Evolutionary conservation across 345 rosid species (phyloP).

Genomic region (Aquilaria yunnanensis): DNA sequence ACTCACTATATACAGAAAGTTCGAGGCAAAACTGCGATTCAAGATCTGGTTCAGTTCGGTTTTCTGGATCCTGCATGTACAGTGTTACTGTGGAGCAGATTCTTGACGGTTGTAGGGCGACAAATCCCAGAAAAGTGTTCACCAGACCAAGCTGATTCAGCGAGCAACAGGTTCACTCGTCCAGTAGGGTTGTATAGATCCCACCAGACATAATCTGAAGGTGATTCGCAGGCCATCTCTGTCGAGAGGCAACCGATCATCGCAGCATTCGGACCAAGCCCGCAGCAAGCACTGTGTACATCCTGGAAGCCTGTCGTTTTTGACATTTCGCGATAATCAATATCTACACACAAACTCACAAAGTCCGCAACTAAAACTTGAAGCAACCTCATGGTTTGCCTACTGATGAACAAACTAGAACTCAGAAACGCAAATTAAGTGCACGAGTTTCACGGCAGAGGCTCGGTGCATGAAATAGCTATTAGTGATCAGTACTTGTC

Average conservation of each 20-base stretch:
- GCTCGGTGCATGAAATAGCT: background rate
- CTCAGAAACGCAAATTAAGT: background rate
- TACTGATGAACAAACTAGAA: background rate
- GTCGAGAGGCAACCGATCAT: constrained; percentile 44
- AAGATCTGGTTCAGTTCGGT: background rate
- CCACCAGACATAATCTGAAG: constrained; percentile 57
- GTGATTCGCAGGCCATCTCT: constrained; percentile 46
- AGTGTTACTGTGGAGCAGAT: constrained; percentile 17
- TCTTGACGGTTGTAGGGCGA: constrained; percentile 31
- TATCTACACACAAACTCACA: too few species aligned
- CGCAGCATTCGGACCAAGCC: constrained; percentile 38
- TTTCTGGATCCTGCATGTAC: too few species aligned
- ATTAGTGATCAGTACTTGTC: too few species aligned
- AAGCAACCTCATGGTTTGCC: background rate
- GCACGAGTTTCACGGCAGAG: background rate
- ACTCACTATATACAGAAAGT: too few species aligned
- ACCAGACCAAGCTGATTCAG: constrained; percentile 57
- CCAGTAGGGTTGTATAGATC: constrained; percentile 60
- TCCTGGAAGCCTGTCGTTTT: constrained; percentile 42
- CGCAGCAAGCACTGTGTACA: constrained; percentile 43
- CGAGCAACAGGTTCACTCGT: constrained; percentile 41
- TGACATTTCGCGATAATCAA: background rate
- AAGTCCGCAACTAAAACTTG: background rate
- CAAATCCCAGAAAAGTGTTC: constrained; percentile 32
- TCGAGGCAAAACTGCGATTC: background rate